Base-by-base conservation (phyloP, 305 asterid species). In the Solanum hybrid region DNA sequence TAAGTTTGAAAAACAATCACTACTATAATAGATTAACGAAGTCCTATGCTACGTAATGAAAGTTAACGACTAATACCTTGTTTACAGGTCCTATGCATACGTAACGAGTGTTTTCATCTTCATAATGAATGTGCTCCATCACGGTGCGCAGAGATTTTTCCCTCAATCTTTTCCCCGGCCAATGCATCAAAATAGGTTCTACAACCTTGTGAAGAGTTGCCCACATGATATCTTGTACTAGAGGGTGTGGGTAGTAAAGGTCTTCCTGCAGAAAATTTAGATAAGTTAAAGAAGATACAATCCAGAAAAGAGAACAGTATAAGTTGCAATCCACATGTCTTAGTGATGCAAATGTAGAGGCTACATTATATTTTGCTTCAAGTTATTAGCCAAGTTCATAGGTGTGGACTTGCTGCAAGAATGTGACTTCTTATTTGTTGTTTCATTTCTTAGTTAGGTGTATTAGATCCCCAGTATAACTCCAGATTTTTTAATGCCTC, bases 161-260 rank as follows among this genome's bases (percentile, higher is more conserved):
- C 93, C 99, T 96, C 90, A 98, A 91, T 92, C 92, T 98, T 91
- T 96, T 96, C 93, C 97, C 99, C n/a, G 99, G 99, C 99, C 99
- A 97, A 86, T 76, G 93, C 96, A 94, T 94, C 92, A 98, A 91
- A 93, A 97, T 90, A 92, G 99, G 99, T 91, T 98, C 99, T 87
- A 94, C 94, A 86, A 87, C 91, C 92, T 96, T 98, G 92, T 96
- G 95, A 91, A 97, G 99, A 45, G 98, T 89, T 15, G 96, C 94
- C 99, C 99, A 98, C 83, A 98, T 97, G 91, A 98, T 68, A 92
- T 97, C 99, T 91, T 98, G 99, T 88, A 96, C 92, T 83, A 96
- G 89, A 89, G 99, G 99, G 93, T 97, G 99, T 34, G 98, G 99
- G 91, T 98, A 98, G 96, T 96, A 98, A 38, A 98, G 96, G 91